Evolutionary conservation across 768 basidiomycete species (phyloP).

Genomic region (Cystoderma amianthinum): DNA sequence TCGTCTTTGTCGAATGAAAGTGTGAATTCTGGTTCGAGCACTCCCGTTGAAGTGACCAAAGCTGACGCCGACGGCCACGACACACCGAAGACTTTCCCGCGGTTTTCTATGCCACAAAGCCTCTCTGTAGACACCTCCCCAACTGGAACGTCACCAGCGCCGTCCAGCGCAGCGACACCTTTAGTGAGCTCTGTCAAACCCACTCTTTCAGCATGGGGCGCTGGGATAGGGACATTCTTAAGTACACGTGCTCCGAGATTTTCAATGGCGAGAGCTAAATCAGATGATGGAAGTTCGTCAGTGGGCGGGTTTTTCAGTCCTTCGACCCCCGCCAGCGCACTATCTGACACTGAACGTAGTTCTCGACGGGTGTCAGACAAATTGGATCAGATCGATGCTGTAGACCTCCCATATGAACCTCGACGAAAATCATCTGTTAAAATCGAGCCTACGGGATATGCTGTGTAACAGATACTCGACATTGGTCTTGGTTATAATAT

Average conservation of each 20-base stretch:
- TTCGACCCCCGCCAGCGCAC: not conserved
- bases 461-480: too few species aligned
- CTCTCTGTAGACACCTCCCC: slow-evolving; percentile 12
- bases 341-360: not conserved
- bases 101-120: slow-evolving; percentile 9
- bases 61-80: slow-evolving; percentile 22
- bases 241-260: slow-evolving; percentile 19
- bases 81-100: slow-evolving; percentile 4
- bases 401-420: not conserved
- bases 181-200: slow-evolving; percentile 14
- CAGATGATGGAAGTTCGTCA: not conserved
- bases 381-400: not conserved
- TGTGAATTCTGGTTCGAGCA: slow-evolving; percentile 24
- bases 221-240: slow-evolving; percentile 25
- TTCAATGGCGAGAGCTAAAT: slow-evolving; percentile 8
- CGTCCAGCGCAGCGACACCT: slow-evolving; percentile 3
- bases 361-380: not conserved
- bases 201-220: slow-evolving; percentile 20
- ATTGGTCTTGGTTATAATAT: too few species aligned
- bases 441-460: not conserved
- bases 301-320: not conserved
- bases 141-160: not conserved
- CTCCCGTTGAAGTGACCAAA: slow-evolving; percentile 31
- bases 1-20: slow-evolving; percentile 14
- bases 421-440: not conserved